Base-by-base conservation (phyloP, 2,329 filamentous ascomycete species). In the Sarocladium kiliense region DNA sequence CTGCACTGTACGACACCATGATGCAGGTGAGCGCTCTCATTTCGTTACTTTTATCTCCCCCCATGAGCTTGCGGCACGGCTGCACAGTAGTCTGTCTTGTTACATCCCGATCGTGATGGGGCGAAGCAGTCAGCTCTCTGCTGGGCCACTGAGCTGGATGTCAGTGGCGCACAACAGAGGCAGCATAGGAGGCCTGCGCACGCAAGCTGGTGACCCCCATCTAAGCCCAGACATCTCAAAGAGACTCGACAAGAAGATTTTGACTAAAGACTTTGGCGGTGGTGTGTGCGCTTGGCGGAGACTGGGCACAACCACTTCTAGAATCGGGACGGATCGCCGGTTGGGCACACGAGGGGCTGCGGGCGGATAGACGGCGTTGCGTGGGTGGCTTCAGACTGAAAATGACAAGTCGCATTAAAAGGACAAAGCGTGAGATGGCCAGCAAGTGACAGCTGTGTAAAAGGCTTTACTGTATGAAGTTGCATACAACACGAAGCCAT, bases 301-400 rank as follows among this genome's bases (percentile, higher is more conserved):
- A 16, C 47, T 36, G 19, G 18, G 47, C 11, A 7, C 44, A 47
- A 36, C 19, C 27, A 32, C 30, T 19, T 51, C 47, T 36, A 51
- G 47, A 51, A 51, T 32, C 47, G 47, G 47, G 30, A 23, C 47
- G n/a, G 26, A 34, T 51, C 26, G 26, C 16, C 47, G 30, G 26
- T 34, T 27, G 34, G 21, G 44, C 44, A 30, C 12, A n/a, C 44
- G 25, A 47, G 44, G 44, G 44, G 44, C 44, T 21, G 36, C 36
- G 36, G n/a, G 16, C n/a, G 7, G 23, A n/a, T 30, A 23, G 44
- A 27, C 11, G 25, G 44, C 27, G 18, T 9, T 23, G 23, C 19
- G 9, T 11, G 14, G 4, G 3, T 27, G 44, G 39, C 19, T 21
- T 44, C 39, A n/a, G n/a, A n/a, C n/a, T n/a, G n/a, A n/a, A n/a